Evolutionary conservation across 306 rosid genomes (phyloP).

Genomic region (Castanea mollissima): DNA sequence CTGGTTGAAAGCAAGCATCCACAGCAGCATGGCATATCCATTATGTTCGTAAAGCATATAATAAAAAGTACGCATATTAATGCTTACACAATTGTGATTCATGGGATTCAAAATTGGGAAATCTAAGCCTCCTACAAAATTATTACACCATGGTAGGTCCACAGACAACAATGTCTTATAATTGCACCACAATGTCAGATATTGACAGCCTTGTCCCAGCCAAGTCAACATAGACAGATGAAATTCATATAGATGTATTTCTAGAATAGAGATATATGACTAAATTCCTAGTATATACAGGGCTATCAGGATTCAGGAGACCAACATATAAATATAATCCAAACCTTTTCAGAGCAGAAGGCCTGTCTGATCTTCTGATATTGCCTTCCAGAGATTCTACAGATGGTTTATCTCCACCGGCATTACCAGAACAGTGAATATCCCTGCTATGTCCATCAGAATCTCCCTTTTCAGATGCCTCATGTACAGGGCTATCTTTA

Average conservation of each 20-base stretch:
- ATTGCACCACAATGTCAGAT: no score
- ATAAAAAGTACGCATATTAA: no score
- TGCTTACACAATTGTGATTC: no score
- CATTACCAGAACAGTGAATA: slow-evolving; percentile 25
- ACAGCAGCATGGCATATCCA: no score
- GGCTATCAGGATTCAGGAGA: slow-evolving; percentile 6
- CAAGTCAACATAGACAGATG: no score
- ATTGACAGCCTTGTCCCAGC: no score
- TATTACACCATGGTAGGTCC: no score
- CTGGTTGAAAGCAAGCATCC: no score
- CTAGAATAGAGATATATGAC: not conserved
- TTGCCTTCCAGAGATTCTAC: slow-evolving; percentile 38
- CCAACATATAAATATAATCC: slow-evolving; percentile 19
- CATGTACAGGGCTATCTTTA: slow-evolving; percentile 21
- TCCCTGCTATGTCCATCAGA: slow-evolving; percentile 20
- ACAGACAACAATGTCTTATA: no score
- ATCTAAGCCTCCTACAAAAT: no score
- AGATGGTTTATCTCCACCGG: slow-evolving; percentile 26
- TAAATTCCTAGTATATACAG: not conserved
- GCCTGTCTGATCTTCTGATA: slow-evolving; percentile 28
- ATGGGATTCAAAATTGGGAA: no score
- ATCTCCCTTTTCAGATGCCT: slow-evolving; percentile 36
- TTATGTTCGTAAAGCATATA: no score
- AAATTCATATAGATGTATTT: not conserved
- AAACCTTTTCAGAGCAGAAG: slow-evolving; percentile 38